These are phyloP conservation scores for Exophiala sideris DNA, from an alignment of 2,329 filamentous ascomycete genomes.

Conservation along the genomic window DNA sequence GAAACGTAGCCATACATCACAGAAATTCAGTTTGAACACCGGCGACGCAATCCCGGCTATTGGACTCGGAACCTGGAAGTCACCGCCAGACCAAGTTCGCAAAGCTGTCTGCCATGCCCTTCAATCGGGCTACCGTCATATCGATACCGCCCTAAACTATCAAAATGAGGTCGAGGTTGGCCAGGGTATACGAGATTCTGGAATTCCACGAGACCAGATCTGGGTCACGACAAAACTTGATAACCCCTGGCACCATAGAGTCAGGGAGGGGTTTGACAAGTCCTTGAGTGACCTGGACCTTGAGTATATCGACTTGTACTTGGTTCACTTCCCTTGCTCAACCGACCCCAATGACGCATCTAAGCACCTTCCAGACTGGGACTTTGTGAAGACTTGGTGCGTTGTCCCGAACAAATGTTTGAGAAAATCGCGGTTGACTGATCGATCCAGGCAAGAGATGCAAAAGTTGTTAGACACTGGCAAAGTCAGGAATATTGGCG, in stretches of 20 bases:
- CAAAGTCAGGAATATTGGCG: constrained; percentile 63
- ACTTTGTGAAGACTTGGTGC: constrained; percentile 47
- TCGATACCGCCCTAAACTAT: constrained; percentile 57
- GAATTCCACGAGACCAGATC: constrained; percentile 71
- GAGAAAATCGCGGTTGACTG: neutral
- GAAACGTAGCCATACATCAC: constrained; percentile 12
- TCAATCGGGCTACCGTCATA: constrained; percentile 50
- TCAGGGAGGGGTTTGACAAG: constrained; percentile 49
- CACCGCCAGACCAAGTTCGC: constrained; percentile 19
- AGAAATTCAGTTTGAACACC: constrained; percentile 30
- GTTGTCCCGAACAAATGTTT: neutral
- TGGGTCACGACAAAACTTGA: constrained; percentile 86
- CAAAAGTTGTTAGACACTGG: constrained; percentile 54
- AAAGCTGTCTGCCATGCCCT: constrained; percentile 49
- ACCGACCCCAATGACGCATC: constrained; percentile 16
- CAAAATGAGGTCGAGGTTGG: constrained; percentile 78
- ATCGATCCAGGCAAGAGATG: constrained; percentile 58
- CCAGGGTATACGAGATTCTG: constrained; percentile 69
- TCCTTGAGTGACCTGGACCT: constrained; percentile 60
- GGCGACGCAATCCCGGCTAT: constrained; percentile 32
- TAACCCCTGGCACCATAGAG: constrained; percentile 45
- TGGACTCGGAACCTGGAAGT: constrained; percentile 33
- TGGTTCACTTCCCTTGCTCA: constrained; percentile 44
- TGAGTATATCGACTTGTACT: constrained; percentile 66
- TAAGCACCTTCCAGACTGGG: constrained; percentile 24